phyloP scores from a whole-genome alignment of 2,329 filamentous ascomycete species.

The Claviceps cyperi region DNA sequence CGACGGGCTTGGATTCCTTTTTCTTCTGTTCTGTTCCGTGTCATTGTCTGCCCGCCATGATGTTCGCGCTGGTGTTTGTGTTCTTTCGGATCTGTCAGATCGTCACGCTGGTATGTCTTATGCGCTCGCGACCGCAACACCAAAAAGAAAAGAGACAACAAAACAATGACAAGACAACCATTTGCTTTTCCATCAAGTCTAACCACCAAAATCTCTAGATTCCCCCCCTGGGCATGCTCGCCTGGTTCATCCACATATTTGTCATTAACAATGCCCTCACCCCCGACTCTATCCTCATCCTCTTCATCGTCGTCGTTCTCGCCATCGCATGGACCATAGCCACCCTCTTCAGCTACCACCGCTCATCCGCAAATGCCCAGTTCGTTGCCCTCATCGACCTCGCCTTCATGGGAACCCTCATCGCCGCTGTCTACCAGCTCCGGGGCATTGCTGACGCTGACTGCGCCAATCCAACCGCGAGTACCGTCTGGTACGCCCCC shows the following conservation, averaged over 20 bases:
- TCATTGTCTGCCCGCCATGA: constrained; percentile 28
- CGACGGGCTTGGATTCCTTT: neutral
- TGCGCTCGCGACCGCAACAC: neutral
- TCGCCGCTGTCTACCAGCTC: constrained; percentile 45
- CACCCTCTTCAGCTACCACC: constrained; percentile 54
- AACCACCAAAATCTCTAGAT: constrained; percentile 27
- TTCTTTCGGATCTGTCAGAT: constrained; percentile 49
- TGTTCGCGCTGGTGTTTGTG: constrained; percentile 49
- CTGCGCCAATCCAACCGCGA: constrained; percentile 45
- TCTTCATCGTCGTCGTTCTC: constrained; percentile 53
- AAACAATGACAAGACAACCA: neutral
- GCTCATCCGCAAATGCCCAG: constrained; percentile 42
- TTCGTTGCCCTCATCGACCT: constrained; percentile 49
- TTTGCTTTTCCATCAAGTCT: neutral
- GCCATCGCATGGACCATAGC: constrained; percentile 48
- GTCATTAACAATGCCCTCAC: constrained; percentile 41
- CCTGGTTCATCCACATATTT: constrained; percentile 50
- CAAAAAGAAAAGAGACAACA: neutral
- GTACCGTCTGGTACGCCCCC: constrained; percentile 33
- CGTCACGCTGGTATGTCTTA: constrained; percentile 39
- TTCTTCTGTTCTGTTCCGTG: neutral
- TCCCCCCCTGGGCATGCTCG: constrained; percentile 50
- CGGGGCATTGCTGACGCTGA: constrained; percentile 45
- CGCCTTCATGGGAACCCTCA: constrained; percentile 47
- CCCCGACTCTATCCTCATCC: constrained; percentile 46